These are phyloP conservation scores for Starmerella sirachaensis DNA, from an alignment of 805 yeast species.

Conservation along the genomic window DNA sequence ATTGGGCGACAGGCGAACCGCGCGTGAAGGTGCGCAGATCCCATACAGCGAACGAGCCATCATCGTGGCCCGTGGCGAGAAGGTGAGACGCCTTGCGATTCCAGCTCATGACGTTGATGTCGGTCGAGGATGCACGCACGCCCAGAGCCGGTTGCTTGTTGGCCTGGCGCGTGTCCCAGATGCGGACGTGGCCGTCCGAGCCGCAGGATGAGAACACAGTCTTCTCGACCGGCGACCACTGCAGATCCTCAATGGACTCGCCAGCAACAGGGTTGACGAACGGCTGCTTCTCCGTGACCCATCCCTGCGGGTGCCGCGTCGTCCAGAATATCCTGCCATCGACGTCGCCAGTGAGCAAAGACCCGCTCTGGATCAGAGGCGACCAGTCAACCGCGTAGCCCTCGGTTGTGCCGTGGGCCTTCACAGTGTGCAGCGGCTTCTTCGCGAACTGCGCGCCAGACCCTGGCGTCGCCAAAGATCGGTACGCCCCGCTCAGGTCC, in stretches of 20 bases:
- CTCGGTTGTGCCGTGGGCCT: conserved; percentile 85
- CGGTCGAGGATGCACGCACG: conserved; percentile 65
- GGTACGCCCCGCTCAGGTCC: conserved; percentile 67
- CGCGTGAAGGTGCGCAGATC: conserved; percentile 77
- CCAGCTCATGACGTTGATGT: conserved; percentile 95
- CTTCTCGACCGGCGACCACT: conserved; percentile 85
- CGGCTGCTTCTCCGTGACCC: conserved; percentile 80
- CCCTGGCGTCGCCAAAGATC: conserved; percentile 84
- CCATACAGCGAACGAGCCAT: conserved; percentile 97
- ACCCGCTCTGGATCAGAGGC: conserved; percentile 66
- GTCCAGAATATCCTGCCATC: conserved; percentile 75
- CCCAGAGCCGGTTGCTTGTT: conserved; percentile 84
- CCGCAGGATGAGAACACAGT: conserved; percentile 96
- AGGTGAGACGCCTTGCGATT: conserved; percentile 74
- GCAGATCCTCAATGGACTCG: conserved; percentile 79
- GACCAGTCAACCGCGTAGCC: conserved; percentile 98
- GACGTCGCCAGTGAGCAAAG: conserved; percentile 78
- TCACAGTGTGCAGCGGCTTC: conserved; percentile 71
- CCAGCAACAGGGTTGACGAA: conserved; percentile 42
- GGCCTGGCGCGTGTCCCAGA: conserved; percentile 95
- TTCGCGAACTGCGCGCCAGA: conserved; percentile 66
- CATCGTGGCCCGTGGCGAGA: conserved; percentile 93
- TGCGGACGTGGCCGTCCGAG: conserved; percentile 77
- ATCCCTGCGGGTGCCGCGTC: conserved; percentile 55
- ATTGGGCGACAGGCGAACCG: conserved; percentile 75